Percentiles rank a stretch among this genome's conserved stretches.
Conservation (phyloP, 306 rosid genomes). For the Cicer chorassanicum region DNA sequence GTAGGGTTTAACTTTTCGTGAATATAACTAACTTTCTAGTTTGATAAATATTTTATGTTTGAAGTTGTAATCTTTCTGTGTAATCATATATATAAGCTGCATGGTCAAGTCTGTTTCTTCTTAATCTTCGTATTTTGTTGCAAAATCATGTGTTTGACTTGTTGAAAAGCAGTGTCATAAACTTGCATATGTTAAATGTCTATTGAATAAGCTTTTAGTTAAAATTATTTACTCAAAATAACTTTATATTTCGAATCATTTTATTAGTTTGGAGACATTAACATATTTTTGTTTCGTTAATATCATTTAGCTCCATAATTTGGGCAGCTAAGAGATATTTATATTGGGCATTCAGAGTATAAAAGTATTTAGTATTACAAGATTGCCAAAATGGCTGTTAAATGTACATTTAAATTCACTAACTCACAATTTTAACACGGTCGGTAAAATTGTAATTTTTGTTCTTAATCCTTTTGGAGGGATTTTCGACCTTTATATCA, state of each 20-base stretch:
- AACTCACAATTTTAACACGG: neutral
- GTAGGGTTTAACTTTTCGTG: constrained; percentile 42
- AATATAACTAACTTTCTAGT: constrained; percentile 22
- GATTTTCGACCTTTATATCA: neutral
- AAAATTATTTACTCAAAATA: neutral
- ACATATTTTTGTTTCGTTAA: neutral
- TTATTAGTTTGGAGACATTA: neutral
- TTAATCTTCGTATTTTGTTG: neutral
- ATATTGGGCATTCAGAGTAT: neutral
- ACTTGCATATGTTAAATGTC: neutral
- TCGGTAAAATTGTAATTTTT: neutral
- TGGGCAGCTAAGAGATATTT: neutral
- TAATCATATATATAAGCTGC: neutral
- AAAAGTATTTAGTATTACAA: too few species aligned
- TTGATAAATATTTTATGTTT: constrained; percentile 41
- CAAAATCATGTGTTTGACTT: neutral
- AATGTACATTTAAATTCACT: too few species aligned
- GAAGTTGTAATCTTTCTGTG: neutral
- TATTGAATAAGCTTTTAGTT: constrained; percentile 20
- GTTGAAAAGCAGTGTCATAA: neutral
- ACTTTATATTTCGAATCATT: neutral
- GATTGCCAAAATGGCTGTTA: neutral
- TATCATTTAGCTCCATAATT: neutral
- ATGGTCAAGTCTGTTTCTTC: neutral
- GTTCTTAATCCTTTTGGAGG: neutral